phyloP scores from a whole-genome alignment of 176 grass and related monocot genomes.

The Raddia distichophylla region DNA sequence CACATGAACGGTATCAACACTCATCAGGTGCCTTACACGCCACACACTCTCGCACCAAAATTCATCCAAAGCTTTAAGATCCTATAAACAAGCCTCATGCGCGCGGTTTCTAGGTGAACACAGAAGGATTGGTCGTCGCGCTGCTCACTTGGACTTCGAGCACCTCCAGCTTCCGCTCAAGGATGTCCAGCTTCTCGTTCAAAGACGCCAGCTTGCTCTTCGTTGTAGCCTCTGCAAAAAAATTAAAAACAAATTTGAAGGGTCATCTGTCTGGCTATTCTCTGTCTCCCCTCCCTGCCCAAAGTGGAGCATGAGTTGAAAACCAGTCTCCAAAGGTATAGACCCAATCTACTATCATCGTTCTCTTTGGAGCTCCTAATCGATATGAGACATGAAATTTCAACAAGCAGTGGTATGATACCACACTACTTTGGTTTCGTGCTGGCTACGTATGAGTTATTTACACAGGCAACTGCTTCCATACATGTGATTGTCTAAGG shows the following conservation, averaged over 20 bases:
- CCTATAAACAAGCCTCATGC: background rate
- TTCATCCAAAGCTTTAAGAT: background rate
- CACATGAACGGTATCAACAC: background rate
- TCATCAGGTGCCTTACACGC: background rate
- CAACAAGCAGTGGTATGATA: background rate
- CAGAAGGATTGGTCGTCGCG: slow-evolving; percentile 88
- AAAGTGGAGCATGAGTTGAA: background rate
- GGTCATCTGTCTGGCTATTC: background rate
- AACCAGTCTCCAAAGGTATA: background rate
- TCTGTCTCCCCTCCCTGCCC: background rate
- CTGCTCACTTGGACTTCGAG: slow-evolving; percentile 97
- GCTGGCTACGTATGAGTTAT: background rate
- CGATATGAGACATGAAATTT: background rate
- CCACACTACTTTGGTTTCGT: background rate
- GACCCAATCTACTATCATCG: background rate
- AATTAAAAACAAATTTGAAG: background rate
- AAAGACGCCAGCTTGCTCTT: slow-evolving; percentile 88
- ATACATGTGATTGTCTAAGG: background rate
- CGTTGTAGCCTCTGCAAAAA: slow-evolving; percentile 73
- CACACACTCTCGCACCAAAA: background rate
- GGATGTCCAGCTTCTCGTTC: slow-evolving; percentile 87
- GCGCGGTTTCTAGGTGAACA: slow-evolving; percentile 60
- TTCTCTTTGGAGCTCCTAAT: background rate
- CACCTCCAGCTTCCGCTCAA: slow-evolving; percentile 89
- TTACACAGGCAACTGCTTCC: background rate